Percentiles rank a stretch among this genome's conserved stretches.
Evolutionary conservation across 2,329 filamentous ascomycete species (phyloP).

Genomic region (Dothideomycetes sp.): DNA sequence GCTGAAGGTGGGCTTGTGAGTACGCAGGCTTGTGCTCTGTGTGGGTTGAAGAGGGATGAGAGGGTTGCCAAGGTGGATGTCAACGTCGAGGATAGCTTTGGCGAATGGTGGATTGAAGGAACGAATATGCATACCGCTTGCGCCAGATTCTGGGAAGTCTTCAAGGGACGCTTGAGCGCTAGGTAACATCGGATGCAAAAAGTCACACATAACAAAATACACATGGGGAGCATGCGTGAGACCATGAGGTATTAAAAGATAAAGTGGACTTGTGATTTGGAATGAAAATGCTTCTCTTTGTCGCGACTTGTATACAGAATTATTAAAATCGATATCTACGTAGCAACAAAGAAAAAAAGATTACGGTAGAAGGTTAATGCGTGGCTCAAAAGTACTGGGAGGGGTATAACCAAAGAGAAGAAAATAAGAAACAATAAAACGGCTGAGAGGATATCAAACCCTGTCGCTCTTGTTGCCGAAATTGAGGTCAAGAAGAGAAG

Average conservation of each 20-base stretch:
- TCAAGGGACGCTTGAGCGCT: conserved; percentile 61
- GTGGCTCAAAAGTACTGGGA: too few relatives aligned
- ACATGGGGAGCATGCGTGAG: neutral
- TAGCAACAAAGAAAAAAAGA: conserved; percentile 1
- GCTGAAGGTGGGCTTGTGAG: conserved; percentile 62
- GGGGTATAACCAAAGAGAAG: conserved; percentile 1
- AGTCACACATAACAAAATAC: neutral
- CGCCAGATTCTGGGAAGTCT: conserved; percentile 74
- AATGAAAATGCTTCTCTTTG: conserved; percentile 1
- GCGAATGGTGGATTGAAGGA: conserved; percentile 88
- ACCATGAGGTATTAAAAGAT: neutral
- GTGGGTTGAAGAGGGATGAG: conserved; percentile 82
- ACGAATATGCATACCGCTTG: conserved; percentile 49
- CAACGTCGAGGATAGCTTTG: conserved; percentile 79
- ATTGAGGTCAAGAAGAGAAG: conserved; percentile 4
- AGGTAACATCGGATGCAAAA: conserved; percentile 37
- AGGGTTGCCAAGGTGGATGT: conserved; percentile 66
- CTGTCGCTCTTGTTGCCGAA: too few relatives aligned
- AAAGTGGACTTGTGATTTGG: neutral
- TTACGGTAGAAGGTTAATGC: too few relatives aligned
- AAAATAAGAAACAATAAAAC: conserved; percentile 8
- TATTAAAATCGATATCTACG: conserved; percentile 9
- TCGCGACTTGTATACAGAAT: too few relatives aligned
- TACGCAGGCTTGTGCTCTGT: conserved; percentile 69
- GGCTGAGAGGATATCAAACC: conserved; percentile 5